Percentiles rank a stretch among this genome's conserved stretches.
These are phyloP conservation scores for Mycena rosella DNA, from an alignment of 768 basidiomycete genomes.

Conservation along the genomic window DNA sequence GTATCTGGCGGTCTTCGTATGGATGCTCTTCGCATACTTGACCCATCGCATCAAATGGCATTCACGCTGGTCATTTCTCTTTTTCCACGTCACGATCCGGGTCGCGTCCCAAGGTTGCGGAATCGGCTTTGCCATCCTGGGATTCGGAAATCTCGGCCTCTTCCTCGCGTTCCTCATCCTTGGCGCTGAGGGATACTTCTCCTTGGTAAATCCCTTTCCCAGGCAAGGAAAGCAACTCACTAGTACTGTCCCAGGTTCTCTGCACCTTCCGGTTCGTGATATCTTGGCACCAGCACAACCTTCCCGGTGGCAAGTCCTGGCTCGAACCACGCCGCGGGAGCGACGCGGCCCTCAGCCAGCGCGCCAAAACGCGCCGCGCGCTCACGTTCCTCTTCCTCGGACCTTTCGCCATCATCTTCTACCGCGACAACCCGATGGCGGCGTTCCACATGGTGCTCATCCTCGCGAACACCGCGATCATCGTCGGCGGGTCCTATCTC, in stretches of 20 bases:
- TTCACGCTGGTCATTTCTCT: conserved; percentile 24
- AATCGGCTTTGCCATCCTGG: conserved; percentile 22
- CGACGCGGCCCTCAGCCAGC: neutral
- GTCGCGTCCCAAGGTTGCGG: conserved; percentile 27
- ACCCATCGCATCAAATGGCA: conserved; percentile 28
- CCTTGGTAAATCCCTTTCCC: neutral
- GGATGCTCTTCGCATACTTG: conserved; percentile 19
- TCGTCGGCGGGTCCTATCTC: conserved; percentile 49
- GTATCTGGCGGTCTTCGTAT: conserved; percentile 26
- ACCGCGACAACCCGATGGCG: conserved; percentile 44
- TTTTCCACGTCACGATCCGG: conserved; percentile 31
- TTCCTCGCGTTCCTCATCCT: conserved; percentile 30
- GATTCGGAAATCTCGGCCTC: conserved; percentile 9
- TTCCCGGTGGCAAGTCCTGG: conserved; percentile 47
- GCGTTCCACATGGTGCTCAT: conserved; percentile 47
- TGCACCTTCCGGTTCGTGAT: conserved; percentile 33
- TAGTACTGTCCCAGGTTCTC: conserved; percentile 11
- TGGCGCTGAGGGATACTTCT: conserved; percentile 30
- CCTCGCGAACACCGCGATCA: conserved; percentile 48
- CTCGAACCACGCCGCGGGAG: conserved; percentile 45
- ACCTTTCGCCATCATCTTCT: conserved; percentile 41
- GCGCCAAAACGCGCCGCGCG: neutral
- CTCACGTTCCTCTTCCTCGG: conserved; percentile 36
- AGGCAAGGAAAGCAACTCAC: no score
- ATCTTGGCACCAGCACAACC: conserved; percentile 35